phyloP scores from a whole-genome alignment of 2,329 filamentous ascomycete genomes.

The Macroventuria anomochaeta region DNA sequence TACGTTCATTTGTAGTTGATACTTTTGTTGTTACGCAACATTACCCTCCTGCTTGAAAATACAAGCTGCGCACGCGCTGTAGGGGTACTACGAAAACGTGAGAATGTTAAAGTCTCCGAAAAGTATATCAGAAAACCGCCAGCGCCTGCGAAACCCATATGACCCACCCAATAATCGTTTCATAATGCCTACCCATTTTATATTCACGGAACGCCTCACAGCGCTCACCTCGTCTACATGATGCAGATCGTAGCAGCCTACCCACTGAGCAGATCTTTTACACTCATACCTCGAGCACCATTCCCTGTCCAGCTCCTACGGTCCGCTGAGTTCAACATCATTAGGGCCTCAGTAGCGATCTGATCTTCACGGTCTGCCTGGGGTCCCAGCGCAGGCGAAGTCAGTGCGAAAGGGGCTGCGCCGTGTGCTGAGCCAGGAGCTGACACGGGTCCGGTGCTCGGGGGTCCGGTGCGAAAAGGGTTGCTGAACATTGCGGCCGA shows the following conservation, averaged over 20 bases:
- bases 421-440: conserved; percentile 35
- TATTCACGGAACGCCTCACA: conserved; percentile 1
- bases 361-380: conserved; percentile 59
- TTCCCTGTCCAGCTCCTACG: conserved; percentile 60
- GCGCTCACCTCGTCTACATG: background rate
- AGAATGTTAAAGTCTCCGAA: background rate
- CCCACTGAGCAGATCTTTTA: conserved; percentile 54
- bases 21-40: background rate
- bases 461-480: conserved; percentile 36
- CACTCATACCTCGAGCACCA: conserved; percentile 53
- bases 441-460: conserved; percentile 29
- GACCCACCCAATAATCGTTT: background rate
- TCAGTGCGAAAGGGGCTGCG: conserved; percentile 40
- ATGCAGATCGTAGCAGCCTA: conserved; percentile 9
- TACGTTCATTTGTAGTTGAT: background rate
- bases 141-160: background rate
- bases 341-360: conserved; percentile 81
- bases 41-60: background rate
- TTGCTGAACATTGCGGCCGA: conserved; percentile 30
- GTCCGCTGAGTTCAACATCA: conserved; percentile 84
- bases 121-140: background rate
- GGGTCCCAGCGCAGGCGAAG: conserved; percentile 46
- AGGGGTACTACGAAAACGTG: background rate
- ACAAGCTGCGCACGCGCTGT: background rate
- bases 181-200: background rate